Evolutionary conservation across 129 eudicot species (phyloP).

Genomic region (Lonicera japonica): DNA sequence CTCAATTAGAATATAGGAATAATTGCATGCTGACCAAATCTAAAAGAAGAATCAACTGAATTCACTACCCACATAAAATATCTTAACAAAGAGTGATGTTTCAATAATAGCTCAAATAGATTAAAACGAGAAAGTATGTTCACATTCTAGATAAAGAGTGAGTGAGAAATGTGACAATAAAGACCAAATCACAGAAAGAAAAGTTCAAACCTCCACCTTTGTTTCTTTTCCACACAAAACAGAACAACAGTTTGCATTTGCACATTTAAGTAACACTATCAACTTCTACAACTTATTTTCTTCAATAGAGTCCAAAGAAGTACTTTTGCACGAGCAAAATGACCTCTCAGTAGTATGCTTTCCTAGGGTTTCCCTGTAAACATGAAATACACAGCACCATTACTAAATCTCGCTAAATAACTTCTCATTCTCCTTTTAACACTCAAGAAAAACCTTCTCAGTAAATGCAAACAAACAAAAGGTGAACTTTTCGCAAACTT

Average conservation of each 20-base stretch:
- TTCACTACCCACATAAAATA: too few species aligned
- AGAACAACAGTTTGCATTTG: background rate
- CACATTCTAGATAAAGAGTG: background rate
- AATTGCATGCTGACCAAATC: too few species aligned
- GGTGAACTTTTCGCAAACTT: too few species aligned
- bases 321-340: background rate
- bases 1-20: too few species aligned
- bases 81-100: too few species aligned
- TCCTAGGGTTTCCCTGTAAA: conserved; percentile 57
- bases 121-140: background rate
- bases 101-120: too few species aligned
- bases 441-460: background rate
- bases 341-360: conserved; percentile 50
- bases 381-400: background rate
- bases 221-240: background rate
- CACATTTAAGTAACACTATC: background rate
- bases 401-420: background rate
- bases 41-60: too few species aligned
- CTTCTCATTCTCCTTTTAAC: background rate
- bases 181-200: background rate
- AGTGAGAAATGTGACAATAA: background rate
- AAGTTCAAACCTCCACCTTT: background rate
- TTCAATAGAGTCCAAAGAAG: background rate
- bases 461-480: too few species aligned
- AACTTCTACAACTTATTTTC: background rate